Base-by-base conservation (phyloP, 352 stramenopile genomes). In the Phytopythium aichiense region DNA sequence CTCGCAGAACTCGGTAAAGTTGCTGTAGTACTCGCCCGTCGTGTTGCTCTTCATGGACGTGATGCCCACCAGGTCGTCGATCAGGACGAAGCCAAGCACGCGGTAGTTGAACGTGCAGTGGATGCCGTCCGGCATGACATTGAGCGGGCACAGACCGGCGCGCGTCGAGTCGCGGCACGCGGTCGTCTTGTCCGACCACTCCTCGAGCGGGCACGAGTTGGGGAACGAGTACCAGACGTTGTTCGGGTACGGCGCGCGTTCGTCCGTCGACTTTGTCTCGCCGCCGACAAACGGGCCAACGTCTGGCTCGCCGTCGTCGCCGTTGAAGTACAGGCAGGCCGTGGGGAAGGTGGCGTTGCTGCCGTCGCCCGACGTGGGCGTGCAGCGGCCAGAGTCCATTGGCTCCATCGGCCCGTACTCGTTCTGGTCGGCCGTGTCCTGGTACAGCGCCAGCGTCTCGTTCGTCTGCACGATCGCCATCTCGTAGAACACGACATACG, bases 401-500 rank as follows among this genome's bases (percentile, higher is more conserved):
- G 80, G 65, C 2, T 89, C 56, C 68, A 89, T 86, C 2, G 79
- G 74, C 1, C 84, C 81, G 53, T 91, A 93, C 67, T 87, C 77
- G 23, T 72, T 85, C 58, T 79, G 64, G 40, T 76, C 73, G 38
- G 74, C 76, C 12, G 74, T 72, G 13, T 87, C 70, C 54, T 87
- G 65, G 67, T 86, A 90, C 53, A 78, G 67, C 12, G 81, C 81
- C 0, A 88, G 55, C 13, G 81, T 76, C 56, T 84, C 72, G 62
- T 86, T 86, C 22, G 81, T 83, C 67, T 88, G 77, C 33, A 66
- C 73, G 50, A 92, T 78, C 25, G 82, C 59, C 16, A 90, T 31
- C 48, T 91, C 79, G 66, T 92, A 92, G 66, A 92, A 90, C n/a
- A 89, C 79, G 38, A 92, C 73, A 52, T 84, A 84, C 12, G 67